phyloP scores from a whole-genome alignment of 2,329 filamentous ascomycete genomes.

The Hypoxylon sp. region DNA sequence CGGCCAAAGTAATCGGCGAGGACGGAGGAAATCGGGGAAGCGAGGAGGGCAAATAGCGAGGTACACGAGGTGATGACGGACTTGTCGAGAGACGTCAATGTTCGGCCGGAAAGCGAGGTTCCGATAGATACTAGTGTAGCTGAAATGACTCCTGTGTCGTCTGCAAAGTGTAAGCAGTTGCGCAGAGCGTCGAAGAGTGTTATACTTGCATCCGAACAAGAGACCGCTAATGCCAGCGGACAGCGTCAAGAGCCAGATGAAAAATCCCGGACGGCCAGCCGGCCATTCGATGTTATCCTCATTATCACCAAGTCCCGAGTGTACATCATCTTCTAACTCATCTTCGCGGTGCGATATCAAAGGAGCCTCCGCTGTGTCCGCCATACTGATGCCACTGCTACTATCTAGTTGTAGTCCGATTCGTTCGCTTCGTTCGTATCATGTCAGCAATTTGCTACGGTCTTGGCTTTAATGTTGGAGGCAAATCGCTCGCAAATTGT shows the following conservation, averaged over 20 bases:
- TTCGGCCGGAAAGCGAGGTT: constrained; percentile 68
- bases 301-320: constrained; percentile 26
- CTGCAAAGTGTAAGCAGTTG: constrained; percentile 55
- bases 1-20: constrained; percentile 74
- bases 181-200: neutral
- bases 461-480: constrained; percentile 7
- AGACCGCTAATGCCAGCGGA: constrained; percentile 77
- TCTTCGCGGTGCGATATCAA: constrained; percentile 47
- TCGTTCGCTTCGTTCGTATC: constrained; percentile 10
- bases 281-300: constrained; percentile 32
- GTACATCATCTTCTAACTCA: constrained; percentile 36
- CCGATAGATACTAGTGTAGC: constrained; percentile 76
- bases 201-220: constrained; percentile 74
- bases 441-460: constrained; percentile 12
- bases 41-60: constrained; percentile 74
- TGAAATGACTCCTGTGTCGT: constrained; percentile 78
- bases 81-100: constrained; percentile 75
- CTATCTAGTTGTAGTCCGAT: constrained; percentile 1
- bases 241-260: constrained; percentile 73
- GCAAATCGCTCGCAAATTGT: constrained; percentile 7
- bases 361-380: constrained; percentile 43
- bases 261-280: constrained; percentile 56
- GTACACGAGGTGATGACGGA: constrained; percentile 80
- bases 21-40: constrained; percentile 75
- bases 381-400: constrained; percentile 33